Evolutionary conservation across 2,329 filamentous ascomycete genomes (phyloP).

Genomic region (Neonectria magnoliae): DNA sequence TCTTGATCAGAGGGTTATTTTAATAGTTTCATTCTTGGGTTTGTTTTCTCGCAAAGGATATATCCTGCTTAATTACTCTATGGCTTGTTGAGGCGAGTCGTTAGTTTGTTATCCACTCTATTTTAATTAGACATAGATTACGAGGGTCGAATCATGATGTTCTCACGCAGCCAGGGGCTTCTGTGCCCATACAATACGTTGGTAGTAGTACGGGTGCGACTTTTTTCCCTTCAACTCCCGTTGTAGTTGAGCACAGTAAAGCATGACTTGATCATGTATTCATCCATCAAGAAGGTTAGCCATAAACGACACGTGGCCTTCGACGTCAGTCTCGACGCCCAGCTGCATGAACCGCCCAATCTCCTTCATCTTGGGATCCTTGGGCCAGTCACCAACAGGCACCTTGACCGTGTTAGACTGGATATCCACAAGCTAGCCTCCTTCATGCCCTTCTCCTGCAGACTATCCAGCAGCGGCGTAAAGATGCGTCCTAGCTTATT

Average conservation of each 20-base stretch:
- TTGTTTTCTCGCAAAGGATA: neutral
- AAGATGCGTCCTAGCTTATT: constrained; percentile 46
- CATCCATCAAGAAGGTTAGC: constrained; percentile 49
- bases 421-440: constrained; percentile 33
- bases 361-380: constrained; percentile 29
- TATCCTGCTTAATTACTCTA: neutral
- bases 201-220: constrained; percentile 43
- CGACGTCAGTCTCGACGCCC: constrained; percentile 48
- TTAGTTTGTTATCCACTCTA: neutral
- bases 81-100: neutral
- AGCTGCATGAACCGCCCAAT: constrained; percentile 43
- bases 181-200: constrained; percentile 41
- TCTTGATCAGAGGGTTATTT: neutral
- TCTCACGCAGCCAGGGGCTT: constrained; percentile 21
- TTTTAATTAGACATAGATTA: neutral
- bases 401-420: constrained; percentile 36
- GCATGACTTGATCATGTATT: constrained; percentile 45
- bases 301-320: constrained; percentile 48
- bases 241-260: constrained; percentile 47
- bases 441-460: constrained; percentile 34
- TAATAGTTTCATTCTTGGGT: neutral
- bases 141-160: neutral
- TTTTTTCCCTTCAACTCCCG: constrained; percentile 42
- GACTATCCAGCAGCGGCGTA: constrained; percentile 14
- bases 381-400: constrained; percentile 33